Base-by-base conservation (phyloP, 2,329 filamentous ascomycete species). In the Didymella arachidicola region DNA sequence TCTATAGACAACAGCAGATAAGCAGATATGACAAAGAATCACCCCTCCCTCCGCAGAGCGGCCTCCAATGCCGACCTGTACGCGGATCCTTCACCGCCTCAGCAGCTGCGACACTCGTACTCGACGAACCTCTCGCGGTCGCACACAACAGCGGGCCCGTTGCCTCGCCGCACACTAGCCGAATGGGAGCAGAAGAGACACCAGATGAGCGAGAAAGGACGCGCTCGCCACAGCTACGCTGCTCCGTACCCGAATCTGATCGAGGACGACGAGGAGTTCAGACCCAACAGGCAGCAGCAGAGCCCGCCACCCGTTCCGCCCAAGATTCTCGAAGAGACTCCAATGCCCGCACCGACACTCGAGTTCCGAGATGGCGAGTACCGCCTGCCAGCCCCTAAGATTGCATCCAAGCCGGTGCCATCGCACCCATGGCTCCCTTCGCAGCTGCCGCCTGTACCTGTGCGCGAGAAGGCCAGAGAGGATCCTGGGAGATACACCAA, bases 401-500 rank as follows among this genome's bases (percentile, higher is more conserved):
- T 39, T 8, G 48, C 63, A 10, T 36, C 60, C 39, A 54, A 58
- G 19, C 59, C 59, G 2, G 52, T 42, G 2, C 54, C 63, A 2
- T 68, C 66, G 3, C 68, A 69, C 45, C 52, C 57, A 30, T 70
- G 68, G 68, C 38, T 60, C 38, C 58, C 58, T 6, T 39, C 53
- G 11, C 45, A 44, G 41, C 57, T 60, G n/a, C 59, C 60, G 12
- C 57, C 61, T 7, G 57, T 52, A 8, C 62, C 63, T 8, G 53
- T 63, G 8, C 60, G 59, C 25, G 66, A 67, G 46, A 71, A 68
- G 43, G 61, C 72, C 51, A 71, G 68, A 39, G 62, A 73, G 54
- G 68, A 70, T 16, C 73, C 75, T 1, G 73, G 71, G 51, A 68
- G 68, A 50, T 96, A 93, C 76, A 90, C 91, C 8, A 83, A 92